A percentile compares a stretch with the other conserved stretches of the same genome.
phyloP scores from a whole-genome alignment of 2,329 filamentous ascomycete species.

The Cladosporium sp. region DNA sequence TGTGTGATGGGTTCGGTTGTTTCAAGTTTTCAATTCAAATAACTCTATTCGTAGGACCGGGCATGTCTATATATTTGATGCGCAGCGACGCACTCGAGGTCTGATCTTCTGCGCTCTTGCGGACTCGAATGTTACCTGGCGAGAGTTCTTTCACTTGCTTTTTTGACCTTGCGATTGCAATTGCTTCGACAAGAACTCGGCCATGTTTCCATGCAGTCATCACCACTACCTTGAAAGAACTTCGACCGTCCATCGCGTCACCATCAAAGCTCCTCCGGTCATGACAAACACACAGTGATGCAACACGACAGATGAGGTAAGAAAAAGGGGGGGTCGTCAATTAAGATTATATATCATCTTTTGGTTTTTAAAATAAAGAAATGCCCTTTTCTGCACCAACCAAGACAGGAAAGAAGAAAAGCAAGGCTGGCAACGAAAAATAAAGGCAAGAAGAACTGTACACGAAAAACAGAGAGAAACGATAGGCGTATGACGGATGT shows the following conservation, averaged over 20 bases:
- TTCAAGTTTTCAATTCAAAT: not conserved
- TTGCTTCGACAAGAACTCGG: too few species aligned
- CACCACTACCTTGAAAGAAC: too few species aligned
- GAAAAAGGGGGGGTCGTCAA: not conserved
- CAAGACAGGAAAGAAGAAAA: not conserved
- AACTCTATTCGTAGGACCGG: not conserved
- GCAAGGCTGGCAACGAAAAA: not conserved
- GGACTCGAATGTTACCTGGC: too few species aligned
- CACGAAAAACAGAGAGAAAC: not conserved
- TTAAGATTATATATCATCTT: slow-evolving; percentile 7
- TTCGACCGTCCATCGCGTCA: too few species aligned
- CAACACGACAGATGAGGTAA: not conserved
- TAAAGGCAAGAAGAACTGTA: not conserved
- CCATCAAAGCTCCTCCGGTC: too few species aligned
- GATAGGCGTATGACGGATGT: not conserved
- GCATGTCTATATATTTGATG: not conserved
- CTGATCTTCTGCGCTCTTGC: not conserved
- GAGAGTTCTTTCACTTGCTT: too few species aligned
- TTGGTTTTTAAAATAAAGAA: not conserved
- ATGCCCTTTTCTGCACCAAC: not conserved
- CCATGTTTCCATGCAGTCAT: too few species aligned
- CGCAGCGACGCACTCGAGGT: not conserved
- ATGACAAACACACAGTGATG: too few species aligned
- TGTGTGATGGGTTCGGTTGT: not conserved
- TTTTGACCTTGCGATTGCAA: too few species aligned